These are phyloP conservation scores for Yamadazyma kanchanaburiensis DNA, from an alignment of 1,139 yeast species.

Conservation along the genomic window DNA sequence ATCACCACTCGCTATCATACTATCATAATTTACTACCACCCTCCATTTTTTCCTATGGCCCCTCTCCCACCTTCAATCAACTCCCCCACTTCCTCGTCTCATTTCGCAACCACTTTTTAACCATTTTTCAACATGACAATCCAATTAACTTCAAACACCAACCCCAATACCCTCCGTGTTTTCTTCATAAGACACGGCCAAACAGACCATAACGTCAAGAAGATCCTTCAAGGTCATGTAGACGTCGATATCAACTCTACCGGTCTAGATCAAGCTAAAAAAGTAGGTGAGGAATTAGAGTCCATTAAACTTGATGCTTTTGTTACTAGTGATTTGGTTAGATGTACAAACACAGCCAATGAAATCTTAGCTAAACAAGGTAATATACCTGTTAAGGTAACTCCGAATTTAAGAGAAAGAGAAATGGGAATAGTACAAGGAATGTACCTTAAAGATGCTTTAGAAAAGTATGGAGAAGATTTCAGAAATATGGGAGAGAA, in stretches of 20 bases:
- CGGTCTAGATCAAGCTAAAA: constrained; percentile 56
- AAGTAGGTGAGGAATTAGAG: constrained; percentile 42
- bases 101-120: no score
- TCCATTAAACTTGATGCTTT: constrained; percentile 47
- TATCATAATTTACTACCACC: no score
- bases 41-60: no score
- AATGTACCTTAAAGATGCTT: constrained; percentile 65
- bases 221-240: constrained; percentile 72
- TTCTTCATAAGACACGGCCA: constrained; percentile 79
- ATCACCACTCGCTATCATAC: no score
- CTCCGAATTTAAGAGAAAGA: constrained; percentile 63
- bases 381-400: constrained; percentile 16
- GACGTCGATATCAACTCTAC: constrained; percentile 57
- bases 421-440: constrained; percentile 79
- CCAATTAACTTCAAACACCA: constrained; percentile 29
- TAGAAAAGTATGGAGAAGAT: constrained; percentile 33
- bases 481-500: constrained; percentile 54
- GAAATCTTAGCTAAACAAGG: constrained; percentile 31
- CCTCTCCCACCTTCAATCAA: no score
- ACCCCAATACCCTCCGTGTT: constrained; percentile 43
- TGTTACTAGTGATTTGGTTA: constrained; percentile 55
- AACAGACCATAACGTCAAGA: constrained; percentile 64
- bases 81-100: no score
- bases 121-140: no score
- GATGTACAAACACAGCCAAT: constrained; percentile 57